phyloP scores from a whole-genome alignment of 495 filamentous ascomycete species.

The Darksidea phi region DNA sequence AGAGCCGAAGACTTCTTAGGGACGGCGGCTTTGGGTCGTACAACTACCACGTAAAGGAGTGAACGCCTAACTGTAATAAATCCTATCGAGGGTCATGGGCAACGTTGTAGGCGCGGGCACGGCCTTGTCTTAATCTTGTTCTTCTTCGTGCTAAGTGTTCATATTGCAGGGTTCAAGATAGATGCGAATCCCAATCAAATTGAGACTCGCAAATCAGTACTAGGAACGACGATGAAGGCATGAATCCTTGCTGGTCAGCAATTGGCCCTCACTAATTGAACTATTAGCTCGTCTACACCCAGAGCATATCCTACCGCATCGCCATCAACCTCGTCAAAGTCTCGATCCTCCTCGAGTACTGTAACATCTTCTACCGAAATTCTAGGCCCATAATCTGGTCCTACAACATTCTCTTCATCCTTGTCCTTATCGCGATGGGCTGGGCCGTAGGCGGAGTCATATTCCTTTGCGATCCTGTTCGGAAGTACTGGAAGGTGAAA shows the following conservation, averaged over 20 bases:
- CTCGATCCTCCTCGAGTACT: constrained; percentile 42
- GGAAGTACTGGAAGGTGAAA: constrained; percentile 37
- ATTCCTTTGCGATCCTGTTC: constrained; percentile 37
- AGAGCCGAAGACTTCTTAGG: constrained; percentile 30
- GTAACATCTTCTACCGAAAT: constrained; percentile 33
- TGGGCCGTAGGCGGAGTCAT: constrained; percentile 40
- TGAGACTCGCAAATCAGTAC: no score
- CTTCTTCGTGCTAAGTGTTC: no score
- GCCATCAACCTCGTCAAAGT: constrained; percentile 40
- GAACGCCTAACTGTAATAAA: no score
- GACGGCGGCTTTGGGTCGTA: constrained; percentile 34
- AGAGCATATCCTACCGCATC: constrained; percentile 36
- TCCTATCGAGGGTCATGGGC: no score
- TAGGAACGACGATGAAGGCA: no score
- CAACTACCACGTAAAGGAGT: not conserved
- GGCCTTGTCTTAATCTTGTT: no score
- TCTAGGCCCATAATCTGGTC: not conserved
- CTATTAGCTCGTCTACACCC: constrained; percentile 37
- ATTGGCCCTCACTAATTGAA: not conserved
- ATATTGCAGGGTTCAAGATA: no score
- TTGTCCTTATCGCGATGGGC: constrained; percentile 21
- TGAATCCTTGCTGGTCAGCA: no score
- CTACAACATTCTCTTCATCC: constrained; percentile 33
- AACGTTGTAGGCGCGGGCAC: no score
- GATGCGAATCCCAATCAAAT: no score